These are phyloP conservation scores for Scutellaria barbata DNA, from an alignment of 257 asterid species.

Conservation along the genomic window DNA sequence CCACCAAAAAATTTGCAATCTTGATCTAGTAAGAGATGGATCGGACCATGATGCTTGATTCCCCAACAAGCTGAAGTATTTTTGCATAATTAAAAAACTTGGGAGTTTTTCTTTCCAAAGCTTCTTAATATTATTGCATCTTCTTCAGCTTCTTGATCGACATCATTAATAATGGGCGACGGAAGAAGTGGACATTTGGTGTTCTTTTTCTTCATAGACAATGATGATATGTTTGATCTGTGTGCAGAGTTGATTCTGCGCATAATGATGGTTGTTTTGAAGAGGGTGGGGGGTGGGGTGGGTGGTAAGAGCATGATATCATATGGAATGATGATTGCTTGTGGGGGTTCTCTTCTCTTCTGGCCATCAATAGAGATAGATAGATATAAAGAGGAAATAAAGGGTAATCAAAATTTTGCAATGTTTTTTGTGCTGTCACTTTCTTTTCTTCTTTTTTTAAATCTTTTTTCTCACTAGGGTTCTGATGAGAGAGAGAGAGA, in stretches of 20 bases:
- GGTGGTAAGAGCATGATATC: slow-evolving; percentile 32
- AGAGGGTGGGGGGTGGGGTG: slow-evolving; percentile 10
- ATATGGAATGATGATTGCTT: slow-evolving; percentile 44
- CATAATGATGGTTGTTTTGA: slow-evolving; percentile 44
- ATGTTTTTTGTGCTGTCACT: slow-evolving; percentile 47
- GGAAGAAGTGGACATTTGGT: slow-evolving; percentile 20
- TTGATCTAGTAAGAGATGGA: slow-evolving; percentile 39
- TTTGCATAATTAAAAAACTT: background rate
- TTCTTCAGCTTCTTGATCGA: slow-evolving; percentile 15
- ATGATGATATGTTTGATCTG: slow-evolving; percentile 42
- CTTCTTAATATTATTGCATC: background rate
- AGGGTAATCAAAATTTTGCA: background rate
- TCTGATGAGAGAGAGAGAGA: background rate
- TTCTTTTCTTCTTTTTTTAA: slow-evolving; percentile 24
- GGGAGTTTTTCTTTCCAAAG: slow-evolving; percentile 2
- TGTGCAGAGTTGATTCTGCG: slow-evolving; percentile 32
- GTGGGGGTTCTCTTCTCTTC: slow-evolving; percentile 25
- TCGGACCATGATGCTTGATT: slow-evolving; percentile 80
- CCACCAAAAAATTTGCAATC: background rate
- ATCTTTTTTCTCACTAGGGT: background rate
- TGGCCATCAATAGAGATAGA: background rate
- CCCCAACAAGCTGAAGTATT: slow-evolving; percentile 42
- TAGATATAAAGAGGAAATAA: background rate
- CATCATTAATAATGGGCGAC: slow-evolving; percentile 29
- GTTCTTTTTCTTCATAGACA: slow-evolving; percentile 32